Evolutionary conservation across 441 rosid species (phyloP), one percentile per base, ranked within the genome.

Genomic region (Monsonia emarginata): DNA sequence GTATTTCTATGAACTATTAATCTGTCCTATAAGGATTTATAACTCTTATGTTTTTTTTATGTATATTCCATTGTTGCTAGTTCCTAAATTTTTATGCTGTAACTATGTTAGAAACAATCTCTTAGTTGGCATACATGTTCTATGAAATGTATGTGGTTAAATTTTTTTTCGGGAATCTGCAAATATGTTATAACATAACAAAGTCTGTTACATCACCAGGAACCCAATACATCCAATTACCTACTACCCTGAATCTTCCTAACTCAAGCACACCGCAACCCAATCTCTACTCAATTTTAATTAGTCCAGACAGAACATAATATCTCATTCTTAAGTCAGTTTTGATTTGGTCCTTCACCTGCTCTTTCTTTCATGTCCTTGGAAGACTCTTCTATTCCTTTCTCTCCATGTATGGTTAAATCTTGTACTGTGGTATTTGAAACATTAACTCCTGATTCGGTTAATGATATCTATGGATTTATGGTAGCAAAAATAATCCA

Each of bases 51-150:
- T 13, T 56, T 54, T 34, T n/a, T n/a, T 6, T 48, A 48, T 48
- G 56, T 9, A 48, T 48, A 48, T 48, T 56, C 61, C 61, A 56
- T 56, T 56, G 61, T 26, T 56, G 61, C 31, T 56, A 56, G 31
- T 56, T 24, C 31, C 30, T 25, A 56, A 30, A 56, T 10, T 56
- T 54, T 4, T 56, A 6, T 56, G 31, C 25, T n/a, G n/a, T 11
- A 54, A 56, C 24, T 14, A 56, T 24, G 31, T 13, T 25, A 26
- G 31, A 56, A 56, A 56, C 18, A 24, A 56, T 56, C 14, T 56
- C 27, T 24, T 25, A 25, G 3, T 56, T 56, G 61, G 28, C 0
- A 8, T 56, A 56, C 31, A 56, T 24, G 31, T 24, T 52, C 22
- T 52, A 56, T 56, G 61, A 11, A 56, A 25, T 4, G 4, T 34